These are phyloP conservation scores for Aureobasidium musti DNA, from an alignment of 2,329 filamentous ascomycete genomes.

Conservation along the genomic window DNA sequence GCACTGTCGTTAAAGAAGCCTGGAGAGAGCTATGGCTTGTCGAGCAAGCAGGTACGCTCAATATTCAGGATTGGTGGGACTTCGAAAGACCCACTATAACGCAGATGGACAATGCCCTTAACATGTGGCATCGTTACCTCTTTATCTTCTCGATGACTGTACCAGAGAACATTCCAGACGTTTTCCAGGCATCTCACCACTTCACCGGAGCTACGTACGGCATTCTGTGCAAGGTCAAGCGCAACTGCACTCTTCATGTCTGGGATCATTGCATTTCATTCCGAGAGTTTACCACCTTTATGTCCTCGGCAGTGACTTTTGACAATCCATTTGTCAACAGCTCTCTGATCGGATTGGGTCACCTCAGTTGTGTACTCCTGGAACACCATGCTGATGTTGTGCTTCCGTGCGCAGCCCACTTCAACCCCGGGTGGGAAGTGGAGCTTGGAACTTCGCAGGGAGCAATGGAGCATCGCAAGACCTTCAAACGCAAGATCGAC, in stretches of 20 bases:
- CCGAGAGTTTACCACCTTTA: too few relatives aligned
- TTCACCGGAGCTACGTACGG: constrained; percentile 58
- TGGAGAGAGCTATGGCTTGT: too few relatives aligned
- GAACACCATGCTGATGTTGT: constrained; percentile 61
- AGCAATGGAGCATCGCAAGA: constrained; percentile 57
- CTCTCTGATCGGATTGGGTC: too few relatives aligned
- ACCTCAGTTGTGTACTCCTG: too few relatives aligned
- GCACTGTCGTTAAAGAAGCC: too few relatives aligned
- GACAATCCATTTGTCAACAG: too few relatives aligned
- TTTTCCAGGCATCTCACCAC: constrained; percentile 61
- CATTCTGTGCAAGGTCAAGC: constrained; percentile 58
- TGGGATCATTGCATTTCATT: constrained; percentile 62
- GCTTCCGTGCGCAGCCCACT: constrained; percentile 60
- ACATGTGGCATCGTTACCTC: constrained; percentile 46
- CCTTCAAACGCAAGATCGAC: constrained; percentile 62
- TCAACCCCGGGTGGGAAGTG: constrained; percentile 65
- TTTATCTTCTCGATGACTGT: constrained; percentile 55
- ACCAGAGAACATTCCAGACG: constrained; percentile 52
- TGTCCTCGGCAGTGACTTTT: too few relatives aligned
- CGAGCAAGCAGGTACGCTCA: too few relatives aligned
- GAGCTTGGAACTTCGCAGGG: constrained; percentile 63
- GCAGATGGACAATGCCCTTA: too few relatives aligned
- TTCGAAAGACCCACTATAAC: too few relatives aligned
- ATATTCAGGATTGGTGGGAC: too few relatives aligned
- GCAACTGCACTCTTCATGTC: constrained; percentile 56